Conservation (phyloP, 2,329 filamentous ascomycete genomes). For the Metarhizium album region DNA sequence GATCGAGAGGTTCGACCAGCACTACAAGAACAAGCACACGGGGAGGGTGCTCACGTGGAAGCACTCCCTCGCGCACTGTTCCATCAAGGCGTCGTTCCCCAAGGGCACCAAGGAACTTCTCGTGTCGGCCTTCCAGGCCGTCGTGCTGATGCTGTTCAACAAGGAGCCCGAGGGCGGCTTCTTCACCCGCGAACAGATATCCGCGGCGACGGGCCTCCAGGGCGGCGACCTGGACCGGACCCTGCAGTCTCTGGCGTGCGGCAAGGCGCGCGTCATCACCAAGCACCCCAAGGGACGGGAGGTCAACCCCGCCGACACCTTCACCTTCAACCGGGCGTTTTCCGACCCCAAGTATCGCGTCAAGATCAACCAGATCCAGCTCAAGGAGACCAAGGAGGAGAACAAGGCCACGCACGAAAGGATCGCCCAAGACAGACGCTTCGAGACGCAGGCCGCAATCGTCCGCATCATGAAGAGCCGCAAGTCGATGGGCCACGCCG, state of each 20-base stretch:
- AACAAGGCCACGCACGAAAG: constrained; percentile 90
- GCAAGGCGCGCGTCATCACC: constrained; percentile 69
- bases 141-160: constrained; percentile 87
- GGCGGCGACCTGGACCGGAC: constrained; percentile 78
- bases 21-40: constrained; percentile 84
- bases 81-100: constrained; percentile 70
- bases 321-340: constrained; percentile 71
- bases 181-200: constrained; percentile 66
- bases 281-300: constrained; percentile 84
- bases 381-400: constrained; percentile 91
- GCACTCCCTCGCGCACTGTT: constrained; percentile 82
- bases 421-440: constrained; percentile 80
- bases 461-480: constrained; percentile 94
- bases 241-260: constrained; percentile 88
- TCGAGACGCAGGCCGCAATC: constrained; percentile 94
- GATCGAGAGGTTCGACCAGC: constrained; percentile 68
- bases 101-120: constrained; percentile 78
- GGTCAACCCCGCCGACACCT: constrained; percentile 67
- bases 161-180: constrained; percentile 46
- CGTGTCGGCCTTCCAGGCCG: constrained; percentile 84
- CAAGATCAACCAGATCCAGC: constrained; percentile 98
- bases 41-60: constrained; percentile 86
- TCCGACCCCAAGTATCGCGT: constrained; percentile 74
- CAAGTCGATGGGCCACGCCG: constrained; percentile 76
- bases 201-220: constrained; percentile 60